These are phyloP conservation scores for Dioscorea dumetorum DNA, from an alignment of 106 monocot genomes.

Conservation along the genomic window DNA sequence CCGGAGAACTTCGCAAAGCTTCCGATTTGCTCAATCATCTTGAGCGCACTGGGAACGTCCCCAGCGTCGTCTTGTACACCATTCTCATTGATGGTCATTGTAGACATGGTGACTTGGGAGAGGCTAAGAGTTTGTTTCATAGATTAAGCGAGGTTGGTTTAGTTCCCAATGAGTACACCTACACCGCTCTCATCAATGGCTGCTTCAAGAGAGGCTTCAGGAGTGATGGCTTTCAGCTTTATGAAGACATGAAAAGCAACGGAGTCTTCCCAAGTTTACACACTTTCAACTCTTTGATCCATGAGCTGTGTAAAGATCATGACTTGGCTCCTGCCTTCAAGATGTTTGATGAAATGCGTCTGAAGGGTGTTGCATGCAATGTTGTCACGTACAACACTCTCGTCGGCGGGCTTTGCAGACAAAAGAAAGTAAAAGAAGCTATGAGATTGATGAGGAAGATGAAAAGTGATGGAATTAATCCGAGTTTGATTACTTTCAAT, in stretches of 20 bases:
- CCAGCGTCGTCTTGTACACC: constrained; percentile 35
- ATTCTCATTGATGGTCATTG: constrained; percentile 40
- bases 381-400: constrained; percentile 54
- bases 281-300: constrained; percentile 48
- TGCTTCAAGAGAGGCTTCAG: constrained; percentile 38
- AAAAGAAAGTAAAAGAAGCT: constrained; percentile 20
- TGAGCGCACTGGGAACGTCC: constrained; percentile 3
- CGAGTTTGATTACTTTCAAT: constrained; percentile 46
- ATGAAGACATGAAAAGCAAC: constrained; percentile 32
- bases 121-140: constrained; percentile 29
- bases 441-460: constrained; percentile 35
- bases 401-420: constrained; percentile 34
- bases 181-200: constrained; percentile 58
- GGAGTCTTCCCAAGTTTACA: constrained; percentile 42
- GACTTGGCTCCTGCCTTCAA: constrained; percentile 23
- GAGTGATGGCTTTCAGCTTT: constrained; percentile 33
- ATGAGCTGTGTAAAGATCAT: constrained; percentile 15
- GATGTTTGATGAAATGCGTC: constrained; percentile 58
- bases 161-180: constrained; percentile 47
- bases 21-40: constrained; percentile 8
- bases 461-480: constrained; percentile 19
- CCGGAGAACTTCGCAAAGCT: constrained; percentile 9
- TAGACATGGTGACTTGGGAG: constrained; percentile 21
- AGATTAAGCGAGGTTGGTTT: constrained; percentile 26
- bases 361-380: constrained; percentile 33